These are phyloP conservation scores for Sporodiniella umbellata DNA, from an alignment of 371 early-diverging fungal genomes.

Conservation along the genomic window DNA sequence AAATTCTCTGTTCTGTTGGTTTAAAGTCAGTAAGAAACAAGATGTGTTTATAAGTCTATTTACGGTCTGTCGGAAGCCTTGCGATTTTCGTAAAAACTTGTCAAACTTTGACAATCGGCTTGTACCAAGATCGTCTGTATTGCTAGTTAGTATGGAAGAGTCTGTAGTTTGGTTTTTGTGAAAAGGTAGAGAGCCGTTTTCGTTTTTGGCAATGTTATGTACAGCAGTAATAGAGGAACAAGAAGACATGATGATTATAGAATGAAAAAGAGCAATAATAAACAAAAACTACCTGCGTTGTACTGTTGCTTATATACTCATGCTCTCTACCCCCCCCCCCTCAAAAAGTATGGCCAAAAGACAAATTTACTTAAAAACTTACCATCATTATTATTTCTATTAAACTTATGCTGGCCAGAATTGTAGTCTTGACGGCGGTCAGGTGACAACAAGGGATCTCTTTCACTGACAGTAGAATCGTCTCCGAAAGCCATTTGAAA, in stretches of 20 bases:
- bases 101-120: neutral
- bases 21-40: neutral
- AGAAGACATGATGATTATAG: no score
- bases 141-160: neutral
- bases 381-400: neutral
- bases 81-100: neutral
- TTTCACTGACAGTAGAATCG: neutral
- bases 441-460: neutral
- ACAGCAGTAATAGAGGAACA: no score
- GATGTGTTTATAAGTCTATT: neutral
- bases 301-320: neutral
- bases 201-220: no score
- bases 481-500: neutral
- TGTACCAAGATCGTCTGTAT: neutral
- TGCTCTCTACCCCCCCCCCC: neutral
- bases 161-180: no score
- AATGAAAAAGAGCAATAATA: no score
- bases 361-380: neutral
- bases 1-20: conserved; percentile 65
- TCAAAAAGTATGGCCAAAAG: neutral
- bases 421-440: neutral
- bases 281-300: no score
- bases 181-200: no score
- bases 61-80: neutral
- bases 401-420: neutral